These are phyloP conservation scores for Cutaneotrichosporon cyanovorans DNA, from an alignment of 1,284 basidiomycete species.

Conservation along the genomic window DNA sequence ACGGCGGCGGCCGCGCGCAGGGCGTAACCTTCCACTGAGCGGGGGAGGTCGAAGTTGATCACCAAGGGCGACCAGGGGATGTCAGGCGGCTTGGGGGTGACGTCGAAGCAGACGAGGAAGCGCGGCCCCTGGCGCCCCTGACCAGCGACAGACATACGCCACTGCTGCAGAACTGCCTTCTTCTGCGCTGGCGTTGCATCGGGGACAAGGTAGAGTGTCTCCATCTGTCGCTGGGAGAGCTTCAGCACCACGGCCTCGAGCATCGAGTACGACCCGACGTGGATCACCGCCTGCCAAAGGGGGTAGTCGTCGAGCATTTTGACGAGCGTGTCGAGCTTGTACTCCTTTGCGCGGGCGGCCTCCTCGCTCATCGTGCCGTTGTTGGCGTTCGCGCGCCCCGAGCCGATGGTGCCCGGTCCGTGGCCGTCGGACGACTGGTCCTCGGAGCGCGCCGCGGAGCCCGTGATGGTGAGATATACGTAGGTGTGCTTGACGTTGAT, in stretches of 20 bases:
- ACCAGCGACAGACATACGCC: slow-evolving; percentile 32
- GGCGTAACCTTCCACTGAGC: slow-evolving; percentile 91
- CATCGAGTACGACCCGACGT: slow-evolving; percentile 76
- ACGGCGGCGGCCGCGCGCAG: slow-evolving; percentile 51
- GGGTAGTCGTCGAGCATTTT: slow-evolving; percentile 80
- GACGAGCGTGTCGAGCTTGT: slow-evolving; percentile 91
- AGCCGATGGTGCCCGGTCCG: slow-evolving; percentile 83
- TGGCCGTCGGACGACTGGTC: slow-evolving; percentile 54
- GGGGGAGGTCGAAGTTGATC: slow-evolving; percentile 90
- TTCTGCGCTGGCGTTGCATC: slow-evolving; percentile 62
- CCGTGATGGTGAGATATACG: slow-evolving; percentile 82
- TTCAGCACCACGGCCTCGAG: slow-evolving; percentile 83
- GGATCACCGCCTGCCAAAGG: slow-evolving; percentile 69
- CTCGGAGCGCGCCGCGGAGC: slow-evolving; percentile 59
- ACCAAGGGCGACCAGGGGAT: slow-evolving; percentile 82
- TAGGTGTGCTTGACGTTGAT: slow-evolving; percentile 82
- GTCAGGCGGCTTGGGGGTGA: slow-evolving; percentile 79
- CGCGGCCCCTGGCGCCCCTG: slow-evolving; percentile 38
- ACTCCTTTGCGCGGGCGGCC: slow-evolving; percentile 81
- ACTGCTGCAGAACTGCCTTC: slow-evolving; percentile 55
- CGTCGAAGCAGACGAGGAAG: slow-evolving; percentile 83
- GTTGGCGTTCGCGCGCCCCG: slow-evolving; percentile 56
- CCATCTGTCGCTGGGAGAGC: slow-evolving; percentile 72
- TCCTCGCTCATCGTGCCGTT: slow-evolving; percentile 61
- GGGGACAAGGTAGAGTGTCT: slow-evolving; percentile 67